Evolutionary conservation across 139 green algal species (phyloP).

Genomic region (Mychonastes homosphaera): DNA sequence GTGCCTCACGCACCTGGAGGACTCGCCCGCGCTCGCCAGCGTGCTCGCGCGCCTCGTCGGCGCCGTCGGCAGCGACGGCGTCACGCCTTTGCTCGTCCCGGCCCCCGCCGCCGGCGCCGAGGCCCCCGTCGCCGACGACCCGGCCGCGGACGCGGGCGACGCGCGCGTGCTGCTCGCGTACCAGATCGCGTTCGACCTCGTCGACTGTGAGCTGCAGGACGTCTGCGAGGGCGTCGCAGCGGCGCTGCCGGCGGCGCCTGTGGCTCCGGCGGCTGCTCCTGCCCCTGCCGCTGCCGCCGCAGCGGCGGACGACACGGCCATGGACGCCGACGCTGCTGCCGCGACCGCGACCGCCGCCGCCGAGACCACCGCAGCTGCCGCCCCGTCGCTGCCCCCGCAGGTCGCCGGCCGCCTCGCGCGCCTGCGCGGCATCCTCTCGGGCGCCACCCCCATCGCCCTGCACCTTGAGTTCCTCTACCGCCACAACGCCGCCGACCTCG

Average conservation of each 20-base stretch:
- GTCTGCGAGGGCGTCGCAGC: conserved; percentile 65
- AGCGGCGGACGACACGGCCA: conserved; percentile 4
- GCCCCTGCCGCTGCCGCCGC: conserved; percentile 2
- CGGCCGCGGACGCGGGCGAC: too few relatives aligned
- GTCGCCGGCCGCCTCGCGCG: conserved; percentile 22
- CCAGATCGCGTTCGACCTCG: conserved; percentile 92
- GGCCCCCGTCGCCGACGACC: too few relatives aligned
- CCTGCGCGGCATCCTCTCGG: conserved; percentile 69
- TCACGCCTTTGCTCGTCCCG: background rate
- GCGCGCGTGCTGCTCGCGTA: conserved; percentile 81
- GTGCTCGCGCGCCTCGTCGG: conserved; percentile 75
- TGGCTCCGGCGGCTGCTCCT: conserved; percentile 8
- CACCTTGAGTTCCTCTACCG: conserved; percentile 91
- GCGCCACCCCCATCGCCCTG: conserved; percentile 73
- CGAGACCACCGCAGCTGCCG: conserved; percentile 3
- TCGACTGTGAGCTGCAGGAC: conserved; percentile 87
- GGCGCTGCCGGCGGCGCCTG: background rate
- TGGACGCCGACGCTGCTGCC: conserved; percentile 25
- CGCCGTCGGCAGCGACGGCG: conserved; percentile 10
- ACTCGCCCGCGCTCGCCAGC: conserved; percentile 61
- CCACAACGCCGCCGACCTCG: conserved; percentile 40
- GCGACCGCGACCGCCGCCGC: conserved; percentile 15
- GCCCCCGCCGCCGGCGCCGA: too few relatives aligned
- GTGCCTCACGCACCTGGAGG: conserved; percentile 87
- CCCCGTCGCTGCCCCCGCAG: conserved; percentile 11